A percentile compares a stretch with the other conserved stretches of the same genome.
Evolutionary conservation across 192 early-diverging fungal species (phyloP).

Genomic region (Linnemannia hyalina): DNA sequence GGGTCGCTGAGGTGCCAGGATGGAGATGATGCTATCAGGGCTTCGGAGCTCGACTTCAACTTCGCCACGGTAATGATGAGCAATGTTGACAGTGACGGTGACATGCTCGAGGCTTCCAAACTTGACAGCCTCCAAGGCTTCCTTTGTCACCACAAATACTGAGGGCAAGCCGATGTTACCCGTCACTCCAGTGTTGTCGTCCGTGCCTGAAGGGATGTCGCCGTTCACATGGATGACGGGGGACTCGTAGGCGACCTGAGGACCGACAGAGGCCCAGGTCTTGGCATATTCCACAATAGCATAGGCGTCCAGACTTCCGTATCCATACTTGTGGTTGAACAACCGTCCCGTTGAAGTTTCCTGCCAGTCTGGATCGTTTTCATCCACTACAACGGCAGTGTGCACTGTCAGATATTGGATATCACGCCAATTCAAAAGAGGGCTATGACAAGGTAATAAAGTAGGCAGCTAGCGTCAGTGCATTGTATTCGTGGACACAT

Average conservation of each 20-base stretch:
- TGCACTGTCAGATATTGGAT: slow-evolving; percentile 86
- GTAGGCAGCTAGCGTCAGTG: neutral
- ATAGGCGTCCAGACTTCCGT: slow-evolving; percentile 88
- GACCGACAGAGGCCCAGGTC: slow-evolving; percentile 69
- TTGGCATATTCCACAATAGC: slow-evolving; percentile 82
- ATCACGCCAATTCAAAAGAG: slow-evolving; percentile 93
- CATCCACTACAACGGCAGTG: slow-evolving; percentile 78
- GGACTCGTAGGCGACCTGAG: slow-evolving; percentile 69
- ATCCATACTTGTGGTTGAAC: slow-evolving; percentile 94
- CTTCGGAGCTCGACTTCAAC: slow-evolving; percentile 80
- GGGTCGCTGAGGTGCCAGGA: slow-evolving; percentile 74
- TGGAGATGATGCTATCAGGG: slow-evolving; percentile 73
- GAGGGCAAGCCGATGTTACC: slow-evolving; percentile 54
- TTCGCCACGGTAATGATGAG: slow-evolving; percentile 83
- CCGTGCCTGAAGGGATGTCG: slow-evolving; percentile 66
- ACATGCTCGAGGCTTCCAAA: slow-evolving; percentile 85
- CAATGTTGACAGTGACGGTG: slow-evolving; percentile 84
- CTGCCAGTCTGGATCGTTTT: slow-evolving; percentile 78
- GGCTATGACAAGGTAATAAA: slow-evolving; percentile 59
- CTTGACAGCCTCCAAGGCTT: slow-evolving; percentile 64
- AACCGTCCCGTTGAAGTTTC: slow-evolving; percentile 72
- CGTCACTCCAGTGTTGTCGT: slow-evolving; percentile 34
- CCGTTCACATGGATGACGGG: slow-evolving; percentile 58
- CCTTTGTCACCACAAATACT: slow-evolving; percentile 60
- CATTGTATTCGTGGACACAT: neutral